These are phyloP conservation scores for Neurospora africana DNA, from an alignment of 495 filamentous ascomycete genomes.

Conservation along the genomic window DNA sequence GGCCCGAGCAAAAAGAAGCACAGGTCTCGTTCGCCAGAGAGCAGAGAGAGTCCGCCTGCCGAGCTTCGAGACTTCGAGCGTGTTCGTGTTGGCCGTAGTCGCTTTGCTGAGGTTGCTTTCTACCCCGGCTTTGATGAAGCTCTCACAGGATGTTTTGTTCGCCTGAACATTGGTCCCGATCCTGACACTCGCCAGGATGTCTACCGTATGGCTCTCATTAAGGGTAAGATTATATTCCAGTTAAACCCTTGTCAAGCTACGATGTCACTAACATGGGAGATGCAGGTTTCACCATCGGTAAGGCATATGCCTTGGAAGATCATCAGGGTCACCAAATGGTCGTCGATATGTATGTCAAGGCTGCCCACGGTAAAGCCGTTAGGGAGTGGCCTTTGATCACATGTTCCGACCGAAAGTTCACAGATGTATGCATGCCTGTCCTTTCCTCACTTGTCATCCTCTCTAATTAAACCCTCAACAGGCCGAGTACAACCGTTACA, in stretches of 20 bases:
- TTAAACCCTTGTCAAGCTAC: background rate
- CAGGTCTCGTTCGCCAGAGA: conserved; percentile 37
- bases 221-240: conserved; percentile 42
- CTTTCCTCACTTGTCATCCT: background rate
- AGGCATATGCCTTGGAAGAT: conserved; percentile 67
- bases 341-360: conserved; percentile 63
- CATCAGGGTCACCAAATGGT: conserved; percentile 58
- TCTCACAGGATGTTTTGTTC: conserved; percentile 67
- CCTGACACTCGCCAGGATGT: conserved; percentile 53
- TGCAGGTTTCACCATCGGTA: conserved; percentile 63
- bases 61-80: conserved; percentile 73
- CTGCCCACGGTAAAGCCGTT: conserved; percentile 65
- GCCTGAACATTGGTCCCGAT: conserved; percentile 68
- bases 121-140: conserved; percentile 77
- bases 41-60: conserved; percentile 42
- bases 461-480: conserved; percentile 27
- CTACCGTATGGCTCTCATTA: conserved; percentile 81
- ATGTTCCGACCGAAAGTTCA: conserved; percentile 66
- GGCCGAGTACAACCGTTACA: conserved; percentile 77
- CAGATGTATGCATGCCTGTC: conserved; percentile 45
- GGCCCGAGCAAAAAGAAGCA: conserved; percentile 28
- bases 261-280: background rate
- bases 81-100: conserved; percentile 65
- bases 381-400: conserved; percentile 73
- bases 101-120: conserved; percentile 80